phyloP scores from a whole-genome alignment of 116 monocot species.

The Papilionanthe hybrid region DNA sequence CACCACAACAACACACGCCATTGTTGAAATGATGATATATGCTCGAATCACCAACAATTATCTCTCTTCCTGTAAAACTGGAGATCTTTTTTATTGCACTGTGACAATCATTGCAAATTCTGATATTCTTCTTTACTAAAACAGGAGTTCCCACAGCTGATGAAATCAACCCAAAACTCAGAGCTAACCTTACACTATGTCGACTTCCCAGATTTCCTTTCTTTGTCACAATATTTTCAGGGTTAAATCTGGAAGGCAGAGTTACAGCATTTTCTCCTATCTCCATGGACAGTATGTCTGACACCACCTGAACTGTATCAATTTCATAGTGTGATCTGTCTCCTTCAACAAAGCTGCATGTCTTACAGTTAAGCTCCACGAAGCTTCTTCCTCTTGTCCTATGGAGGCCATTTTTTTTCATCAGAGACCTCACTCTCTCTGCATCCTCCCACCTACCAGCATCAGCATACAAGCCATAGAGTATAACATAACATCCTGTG shows the following conservation, averaged over 20 bases:
- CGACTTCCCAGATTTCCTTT: slow-evolving; percentile 28
- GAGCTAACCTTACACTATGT: slow-evolving; percentile 73
- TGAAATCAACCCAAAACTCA: slow-evolving; percentile 66
- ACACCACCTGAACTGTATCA: slow-evolving; percentile 32
- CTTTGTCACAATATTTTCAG: slow-evolving; percentile 7
- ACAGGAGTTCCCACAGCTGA: slow-evolving; percentile 46
- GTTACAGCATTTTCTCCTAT: slow-evolving; percentile 29
- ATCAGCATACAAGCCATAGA: slow-evolving; percentile 70
- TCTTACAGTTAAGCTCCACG: slow-evolving; percentile 39
- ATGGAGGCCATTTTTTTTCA: slow-evolving; percentile 43
- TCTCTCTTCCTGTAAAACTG: slow-evolving; percentile 39
- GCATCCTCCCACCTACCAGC: slow-evolving; percentile 56
- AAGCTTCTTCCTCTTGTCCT: slow-evolving; percentile 43
- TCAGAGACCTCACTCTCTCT: slow-evolving; percentile 37
- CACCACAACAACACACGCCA: slow-evolving; percentile 76
- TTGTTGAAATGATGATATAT: slow-evolving; percentile 73
- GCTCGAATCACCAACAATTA: slow-evolving; percentile 63
- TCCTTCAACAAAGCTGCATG: slow-evolving; percentile 48
- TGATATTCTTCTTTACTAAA: slow-evolving; percentile 80
- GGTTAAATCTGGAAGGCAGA: background rate
- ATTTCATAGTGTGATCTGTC: slow-evolving; percentile 47
- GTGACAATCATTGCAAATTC: slow-evolving; percentile 70
- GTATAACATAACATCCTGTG: slow-evolving; percentile 71
- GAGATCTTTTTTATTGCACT: slow-evolving; percentile 66
- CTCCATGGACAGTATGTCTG: slow-evolving; percentile 43